phyloP scores from a whole-genome alignment of 148 eudicot genomes.

The Talinum fruticosum region DNA sequence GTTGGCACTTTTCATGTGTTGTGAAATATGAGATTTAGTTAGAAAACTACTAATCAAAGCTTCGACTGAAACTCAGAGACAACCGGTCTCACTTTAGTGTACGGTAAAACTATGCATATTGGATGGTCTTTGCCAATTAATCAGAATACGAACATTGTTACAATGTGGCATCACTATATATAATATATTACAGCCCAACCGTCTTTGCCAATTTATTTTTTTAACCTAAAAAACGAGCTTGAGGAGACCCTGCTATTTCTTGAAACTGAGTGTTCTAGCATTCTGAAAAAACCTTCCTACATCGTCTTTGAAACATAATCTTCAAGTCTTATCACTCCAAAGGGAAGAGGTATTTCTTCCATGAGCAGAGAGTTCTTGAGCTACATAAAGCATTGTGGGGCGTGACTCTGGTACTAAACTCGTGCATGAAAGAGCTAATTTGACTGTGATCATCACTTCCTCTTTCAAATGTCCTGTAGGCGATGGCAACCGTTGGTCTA shows the following conservation, averaged over 20 bases:
- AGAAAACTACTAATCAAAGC: too few species aligned
- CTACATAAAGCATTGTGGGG: conserved; percentile 70
- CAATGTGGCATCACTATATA: not conserved
- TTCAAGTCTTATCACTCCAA: conserved; percentile 33
- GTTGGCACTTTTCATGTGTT: too few species aligned
- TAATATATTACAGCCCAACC: not conserved
- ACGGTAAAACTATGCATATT: too few species aligned
- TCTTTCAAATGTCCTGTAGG: conserved; percentile 47
- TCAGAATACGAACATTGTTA: not conserved
- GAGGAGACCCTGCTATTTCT: too few species aligned
- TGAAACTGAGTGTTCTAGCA: too few species aligned
- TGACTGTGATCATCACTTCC: conserved; percentile 41
- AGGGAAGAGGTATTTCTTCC: conserved; percentile 38
- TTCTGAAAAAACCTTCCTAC: too few species aligned
- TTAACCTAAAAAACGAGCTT: too few species aligned
- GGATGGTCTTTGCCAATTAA: too few species aligned
- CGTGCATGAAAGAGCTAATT: conserved; percentile 51
- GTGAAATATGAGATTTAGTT: too few species aligned
- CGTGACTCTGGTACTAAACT: conserved; percentile 42
- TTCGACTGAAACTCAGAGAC: too few species aligned
- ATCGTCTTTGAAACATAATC: conserved; percentile 9
- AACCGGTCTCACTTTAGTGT: too few species aligned
- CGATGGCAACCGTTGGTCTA: conserved; percentile 52
- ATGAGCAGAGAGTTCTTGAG: conserved; percentile 54
- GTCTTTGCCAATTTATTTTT: not conserved